Evolutionary conservation across 2,329 filamentous ascomycete genomes (phyloP).

Genomic region (Curvularia sp.): DNA sequence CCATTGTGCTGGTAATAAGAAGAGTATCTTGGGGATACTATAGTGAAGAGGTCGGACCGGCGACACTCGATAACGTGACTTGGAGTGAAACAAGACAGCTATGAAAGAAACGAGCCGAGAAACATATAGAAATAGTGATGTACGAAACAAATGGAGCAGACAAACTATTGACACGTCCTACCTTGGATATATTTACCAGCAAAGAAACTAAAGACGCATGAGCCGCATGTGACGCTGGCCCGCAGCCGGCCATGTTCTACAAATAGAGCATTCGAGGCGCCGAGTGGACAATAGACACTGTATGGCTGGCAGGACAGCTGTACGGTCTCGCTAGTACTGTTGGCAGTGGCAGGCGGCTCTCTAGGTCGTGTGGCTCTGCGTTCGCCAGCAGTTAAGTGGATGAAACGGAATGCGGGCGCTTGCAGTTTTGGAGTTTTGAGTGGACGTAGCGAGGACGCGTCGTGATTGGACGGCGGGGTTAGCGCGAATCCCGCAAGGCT

Average conservation of each 20-base stretch:
- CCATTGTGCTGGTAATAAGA: constrained; percentile 31
- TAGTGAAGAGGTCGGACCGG: constrained; percentile 17
- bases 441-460: constrained; percentile 22
- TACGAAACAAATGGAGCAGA: constrained; percentile 15
- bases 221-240: constrained; percentile 23
- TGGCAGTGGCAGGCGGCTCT: constrained; percentile 38
- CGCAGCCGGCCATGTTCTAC: constrained; percentile 29
- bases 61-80: constrained; percentile 20
- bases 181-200: constrained; percentile 31
- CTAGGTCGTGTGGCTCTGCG: constrained; percentile 42
- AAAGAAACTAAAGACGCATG: constrained; percentile 17
- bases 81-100: constrained; percentile 14
- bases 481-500: constrained; percentile 23
- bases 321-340: constrained; percentile 25
- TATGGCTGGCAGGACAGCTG: constrained; percentile 22
- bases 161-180: constrained; percentile 14
- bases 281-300: constrained; percentile 42
- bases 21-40: constrained; percentile 6
- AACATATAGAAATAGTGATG: constrained; percentile 6
- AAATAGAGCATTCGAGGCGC: constrained; percentile 42
- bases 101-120: constrained; percentile 9
- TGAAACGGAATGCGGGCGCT: constrained; percentile 44
- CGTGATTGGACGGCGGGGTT: constrained; percentile 41
- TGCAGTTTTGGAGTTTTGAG: constrained; percentile 36
- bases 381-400: constrained; percentile 27